Conservation (phyloP, 768 basidiomycete genomes). For the Butyriboletus loyo region DNA sequence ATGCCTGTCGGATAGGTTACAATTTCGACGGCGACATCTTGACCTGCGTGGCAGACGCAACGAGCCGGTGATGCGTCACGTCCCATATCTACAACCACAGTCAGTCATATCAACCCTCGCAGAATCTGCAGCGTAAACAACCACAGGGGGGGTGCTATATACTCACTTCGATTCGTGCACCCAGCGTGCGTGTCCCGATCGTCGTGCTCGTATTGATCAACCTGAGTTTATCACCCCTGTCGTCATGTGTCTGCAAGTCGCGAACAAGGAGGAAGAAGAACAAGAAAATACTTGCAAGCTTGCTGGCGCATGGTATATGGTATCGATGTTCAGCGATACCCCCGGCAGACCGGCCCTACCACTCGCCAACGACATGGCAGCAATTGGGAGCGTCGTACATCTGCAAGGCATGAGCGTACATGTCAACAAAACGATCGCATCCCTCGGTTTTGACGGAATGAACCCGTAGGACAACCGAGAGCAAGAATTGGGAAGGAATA, state of each 20-base stretch:
- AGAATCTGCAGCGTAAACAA: neutral
- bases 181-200: conserved; percentile 28
- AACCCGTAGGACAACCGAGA: too few species aligned
- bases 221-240: conserved; percentile 43
- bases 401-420: conserved; percentile 25
- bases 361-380: conserved; percentile 32
- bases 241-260: neutral
- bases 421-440: neutral
- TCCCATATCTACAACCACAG: conserved; percentile 40
- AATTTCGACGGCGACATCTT: conserved; percentile 32
- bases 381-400: conserved; percentile 40
- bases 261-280: neutral
- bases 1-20: neutral
- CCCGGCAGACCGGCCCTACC: conserved; percentile 30
- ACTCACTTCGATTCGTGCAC: conserved; percentile 42
- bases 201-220: conserved; percentile 40
- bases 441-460: neutral
- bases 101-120: neutral
- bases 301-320: conserved; percentile 44
- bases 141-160: too few species aligned
- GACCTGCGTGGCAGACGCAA: conserved; percentile 43
- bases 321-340: conserved; percentile 46
- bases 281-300: conserved; percentile 30
- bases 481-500: neutral
- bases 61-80: conserved; percentile 33